These are phyloP conservation scores for Aaosphaeria arxii DNA, from an alignment of 2,329 filamentous ascomycete species.

Conservation along the genomic window DNA sequence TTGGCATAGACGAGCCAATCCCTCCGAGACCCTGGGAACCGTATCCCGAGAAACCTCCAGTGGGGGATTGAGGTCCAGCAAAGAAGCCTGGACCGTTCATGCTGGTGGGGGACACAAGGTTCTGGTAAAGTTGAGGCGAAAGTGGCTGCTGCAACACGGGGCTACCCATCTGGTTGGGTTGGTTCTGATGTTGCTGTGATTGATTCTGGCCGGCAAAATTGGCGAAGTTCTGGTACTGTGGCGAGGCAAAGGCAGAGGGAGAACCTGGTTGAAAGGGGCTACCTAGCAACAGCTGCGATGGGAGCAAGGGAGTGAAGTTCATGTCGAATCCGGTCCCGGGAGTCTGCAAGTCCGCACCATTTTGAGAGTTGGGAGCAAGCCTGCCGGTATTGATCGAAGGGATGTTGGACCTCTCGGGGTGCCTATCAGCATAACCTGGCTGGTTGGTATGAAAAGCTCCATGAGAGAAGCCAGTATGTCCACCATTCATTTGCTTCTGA, in stretches of 20 bases:
- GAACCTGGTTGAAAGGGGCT: conserved; percentile 96
- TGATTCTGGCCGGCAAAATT: conserved; percentile 60
- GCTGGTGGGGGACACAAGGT: conserved; percentile 79
- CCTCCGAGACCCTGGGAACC: conserved; percentile 57
- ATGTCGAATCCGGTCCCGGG: conserved; percentile 91
- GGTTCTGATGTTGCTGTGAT: conserved; percentile 57
- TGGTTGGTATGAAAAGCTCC: conserved; percentile 86
- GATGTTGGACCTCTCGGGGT: conserved; percentile 80
- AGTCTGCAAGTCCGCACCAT: conserved; percentile 72
- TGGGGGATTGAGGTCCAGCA: conserved; percentile 82
- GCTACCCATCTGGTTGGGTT: conserved; percentile 65
- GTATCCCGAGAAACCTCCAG: conserved; percentile 66
- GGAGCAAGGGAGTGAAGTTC: conserved; percentile 96
- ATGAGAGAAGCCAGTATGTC: conserved; percentile 88
- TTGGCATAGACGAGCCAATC: conserved; percentile 71
- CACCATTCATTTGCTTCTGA: conserved; percentile 69
- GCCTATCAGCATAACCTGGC: conserved; percentile 78
- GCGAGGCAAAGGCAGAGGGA: conserved; percentile 82
- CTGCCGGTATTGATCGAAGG: conserved; percentile 87
- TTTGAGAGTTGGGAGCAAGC: conserved; percentile 55
- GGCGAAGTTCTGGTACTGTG: conserved; percentile 84
- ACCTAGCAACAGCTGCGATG: conserved; percentile 89
- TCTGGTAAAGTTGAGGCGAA: conserved; percentile 80
- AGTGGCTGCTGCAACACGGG: conserved; percentile 68
- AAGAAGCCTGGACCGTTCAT: conserved; percentile 77